Base-by-base conservation (phyloP, 192 early-diverging fungal genomes). In the Coemansia guatemalensis region DNA sequence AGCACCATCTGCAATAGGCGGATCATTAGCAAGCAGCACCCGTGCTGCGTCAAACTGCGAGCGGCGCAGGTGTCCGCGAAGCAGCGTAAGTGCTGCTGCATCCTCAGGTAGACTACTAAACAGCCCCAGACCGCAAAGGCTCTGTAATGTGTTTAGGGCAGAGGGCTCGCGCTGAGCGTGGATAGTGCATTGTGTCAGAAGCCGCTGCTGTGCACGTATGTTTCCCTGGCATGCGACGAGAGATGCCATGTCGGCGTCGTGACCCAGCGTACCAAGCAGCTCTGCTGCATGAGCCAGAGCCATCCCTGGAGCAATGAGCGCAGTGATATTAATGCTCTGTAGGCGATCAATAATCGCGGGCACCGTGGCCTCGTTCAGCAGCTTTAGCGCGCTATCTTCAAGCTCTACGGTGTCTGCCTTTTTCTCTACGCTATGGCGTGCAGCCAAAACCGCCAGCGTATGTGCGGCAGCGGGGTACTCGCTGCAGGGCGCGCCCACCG, bases 11-110 rank as follows among this genome's bases (percentile, higher is more conserved):
- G 22, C 29, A 21, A 69, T 62, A 5, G 18, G 27, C 22, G 60
- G 51, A 32, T 58, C 44, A 2, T 52, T 54, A 18, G 67, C 62
- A 14, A 68, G 53, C 33, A 77, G 52, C n/a, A 50, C 41, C 4
- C 55, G 68, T 2, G 69, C 74, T 33, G 67, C 44, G 21, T 60
- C 61, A 48, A 71, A 60, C 47, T 68, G 61, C 53, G 58, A 64
- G 48, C 27, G 12, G 30, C 54, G 18, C 33, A 73, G 50, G n/a
- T 65, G 52, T 12, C 29, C 14, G 26, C 22, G 12, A 27, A 23
- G 51, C 20, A 53, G 51, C 53, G 64, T 50, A 67, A 27, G 26
- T 65, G 67, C 48, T 66, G 50, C n/a, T 58, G 51, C 27, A 51
- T 73, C 64, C 1, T 58, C 59, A 1, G 65, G 57, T 12, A 63